A percentile compares a stretch with the other conserved stretches of the same genome.
These are phyloP conservation scores for Kregervanrija delftensis DNA, from an alignment of 805 yeast species.

Conservation along the genomic window DNA sequence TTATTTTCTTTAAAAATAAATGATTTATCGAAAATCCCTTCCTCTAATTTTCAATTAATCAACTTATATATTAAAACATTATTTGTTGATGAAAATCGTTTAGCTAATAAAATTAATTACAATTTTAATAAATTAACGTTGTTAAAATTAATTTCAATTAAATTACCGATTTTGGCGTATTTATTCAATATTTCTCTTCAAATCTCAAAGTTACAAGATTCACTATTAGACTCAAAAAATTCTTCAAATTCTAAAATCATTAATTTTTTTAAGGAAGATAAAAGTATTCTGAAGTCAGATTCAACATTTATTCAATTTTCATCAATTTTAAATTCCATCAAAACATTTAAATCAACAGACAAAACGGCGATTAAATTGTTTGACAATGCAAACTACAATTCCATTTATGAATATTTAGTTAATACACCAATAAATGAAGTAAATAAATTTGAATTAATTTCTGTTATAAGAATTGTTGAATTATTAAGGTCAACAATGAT, in stretches of 20 bases:
- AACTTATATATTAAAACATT: slow-evolving; percentile 11
- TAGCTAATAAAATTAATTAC: slow-evolving; percentile 16
- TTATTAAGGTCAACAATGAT: slow-evolving; percentile 11
- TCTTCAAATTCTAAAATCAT: slow-evolving; percentile 3
- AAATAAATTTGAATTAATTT: slow-evolving; percentile 19
- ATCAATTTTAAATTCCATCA: slow-evolving; percentile 13
- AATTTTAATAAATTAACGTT: slow-evolving; percentile 20
- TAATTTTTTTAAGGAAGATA: slow-evolving; percentile 16
- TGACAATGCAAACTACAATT: slow-evolving; percentile 10
- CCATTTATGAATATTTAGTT: slow-evolving; percentile 20
- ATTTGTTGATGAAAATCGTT: slow-evolving; percentile 8
- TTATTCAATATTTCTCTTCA: not conserved
- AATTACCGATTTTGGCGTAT: slow-evolving; percentile 6
- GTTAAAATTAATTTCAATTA: slow-evolving; percentile 13
- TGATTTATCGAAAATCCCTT: slow-evolving; percentile 11
- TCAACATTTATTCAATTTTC: slow-evolving; percentile 18
- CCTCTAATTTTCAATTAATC: slow-evolving; percentile 2
- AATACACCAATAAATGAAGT: slow-evolving; percentile 18
- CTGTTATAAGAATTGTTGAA: slow-evolving; percentile 19
- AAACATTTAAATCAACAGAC: slow-evolving; percentile 5
- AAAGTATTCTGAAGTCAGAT: slow-evolving; percentile 16
- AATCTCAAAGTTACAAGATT: not conserved
- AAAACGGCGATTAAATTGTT: slow-evolving; percentile 4
- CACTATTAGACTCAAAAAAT: slow-evolving; percentile 12
- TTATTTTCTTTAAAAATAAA: slow-evolving; percentile 3